These are phyloP conservation scores for Mycena chlorophos DNA, from an alignment of 768 basidiomycete genomes.

Conservation along the genomic window DNA sequence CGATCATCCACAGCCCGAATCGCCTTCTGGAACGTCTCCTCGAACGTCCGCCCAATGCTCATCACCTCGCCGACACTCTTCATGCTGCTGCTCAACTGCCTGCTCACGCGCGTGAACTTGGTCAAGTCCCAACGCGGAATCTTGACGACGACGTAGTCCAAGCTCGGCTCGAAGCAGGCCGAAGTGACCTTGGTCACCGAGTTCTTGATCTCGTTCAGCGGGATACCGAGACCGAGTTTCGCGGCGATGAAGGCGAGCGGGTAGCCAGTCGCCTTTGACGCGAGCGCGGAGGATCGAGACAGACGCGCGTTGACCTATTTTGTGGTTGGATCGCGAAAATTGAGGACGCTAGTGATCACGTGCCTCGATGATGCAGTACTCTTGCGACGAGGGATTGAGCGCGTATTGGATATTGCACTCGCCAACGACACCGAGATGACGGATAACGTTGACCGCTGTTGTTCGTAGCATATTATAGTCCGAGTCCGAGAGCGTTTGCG, in stretches of 20 bases:
- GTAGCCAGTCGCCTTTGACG: slow-evolving; percentile 98
- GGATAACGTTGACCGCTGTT: slow-evolving; percentile 96
- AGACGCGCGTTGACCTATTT: slow-evolving; percentile 91
- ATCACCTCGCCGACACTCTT: slow-evolving; percentile 99
- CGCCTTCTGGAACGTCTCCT: slow-evolving; percentile 98
- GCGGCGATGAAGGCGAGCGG: slow-evolving; percentile 98
- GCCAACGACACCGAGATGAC: slow-evolving; percentile 96
- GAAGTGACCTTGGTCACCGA: slow-evolving; percentile 94
- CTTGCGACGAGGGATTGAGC: slow-evolving; percentile 89
- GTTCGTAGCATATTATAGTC: slow-evolving; percentile 99
- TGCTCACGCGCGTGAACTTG: slow-evolving; percentile 94
- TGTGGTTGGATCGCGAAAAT: not conserved
- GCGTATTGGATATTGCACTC: slow-evolving; percentile 99
- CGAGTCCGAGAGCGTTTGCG: slow-evolving; percentile 97
- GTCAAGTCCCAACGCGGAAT: slow-evolving; percentile 99
- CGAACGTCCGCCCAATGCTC: slow-evolving; percentile 97
- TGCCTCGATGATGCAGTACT: slow-evolving; percentile 98
- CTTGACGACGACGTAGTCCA: slow-evolving; percentile 98
- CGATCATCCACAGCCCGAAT: slow-evolving; percentile 95
- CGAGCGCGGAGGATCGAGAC: slow-evolving; percentile 94
- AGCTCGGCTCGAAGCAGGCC: slow-evolving; percentile 96
- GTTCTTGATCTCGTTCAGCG: slow-evolving; percentile 97
- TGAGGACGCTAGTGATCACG: slow-evolving; percentile 17
- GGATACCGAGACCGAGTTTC: slow-evolving; percentile 95
- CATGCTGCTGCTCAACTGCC: slow-evolving; percentile 91